Evolutionary conservation across 768 basidiomycete genomes (phyloP).

Genomic region (Amanita subjunquillea): DNA sequence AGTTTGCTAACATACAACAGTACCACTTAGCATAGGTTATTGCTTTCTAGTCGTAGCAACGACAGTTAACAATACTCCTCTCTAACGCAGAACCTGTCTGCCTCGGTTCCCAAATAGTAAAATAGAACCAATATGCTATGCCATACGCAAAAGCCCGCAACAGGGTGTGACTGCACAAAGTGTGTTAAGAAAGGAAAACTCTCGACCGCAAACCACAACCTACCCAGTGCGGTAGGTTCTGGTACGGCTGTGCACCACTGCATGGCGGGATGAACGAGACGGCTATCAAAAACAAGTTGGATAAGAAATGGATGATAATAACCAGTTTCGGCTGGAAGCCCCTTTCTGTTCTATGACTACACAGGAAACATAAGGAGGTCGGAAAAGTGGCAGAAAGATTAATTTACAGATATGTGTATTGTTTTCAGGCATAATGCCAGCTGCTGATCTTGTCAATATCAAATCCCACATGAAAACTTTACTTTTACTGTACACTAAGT

Average conservation of each 20-base stretch:
- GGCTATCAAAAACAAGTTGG: constrained; percentile 51
- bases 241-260: constrained; percentile 39
- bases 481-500: too few relatives aligned
- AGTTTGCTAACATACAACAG: too few relatives aligned
- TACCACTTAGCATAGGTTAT: too few relatives aligned
- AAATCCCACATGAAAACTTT: too few relatives aligned
- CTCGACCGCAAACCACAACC: constrained; percentile 11
- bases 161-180: constrained; percentile 33
- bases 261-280: constrained; percentile 57
- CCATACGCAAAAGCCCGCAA: constrained; percentile 38
- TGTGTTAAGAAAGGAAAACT: neutral
- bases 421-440: too few relatives aligned
- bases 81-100: constrained; percentile 33
- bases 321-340: constrained; percentile 40
- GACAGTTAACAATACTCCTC: too few relatives aligned
- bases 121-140: constrained; percentile 45
- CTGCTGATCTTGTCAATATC: too few relatives aligned
- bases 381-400: too few relatives aligned
- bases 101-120: constrained; percentile 39
- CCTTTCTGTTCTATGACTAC: too few relatives aligned
- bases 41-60: too few relatives aligned
- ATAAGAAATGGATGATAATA: constrained; percentile 45
- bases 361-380: too few relatives aligned
- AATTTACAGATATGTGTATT: too few relatives aligned
- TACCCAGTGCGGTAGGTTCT: constrained; percentile 61